A percentile compares a stretch with the other conserved stretches of the same genome.
These are phyloP conservation scores for Plectosphaerella plurivora DNA, from an alignment of 2,329 filamentous ascomycete species.

Conservation along the genomic window DNA sequence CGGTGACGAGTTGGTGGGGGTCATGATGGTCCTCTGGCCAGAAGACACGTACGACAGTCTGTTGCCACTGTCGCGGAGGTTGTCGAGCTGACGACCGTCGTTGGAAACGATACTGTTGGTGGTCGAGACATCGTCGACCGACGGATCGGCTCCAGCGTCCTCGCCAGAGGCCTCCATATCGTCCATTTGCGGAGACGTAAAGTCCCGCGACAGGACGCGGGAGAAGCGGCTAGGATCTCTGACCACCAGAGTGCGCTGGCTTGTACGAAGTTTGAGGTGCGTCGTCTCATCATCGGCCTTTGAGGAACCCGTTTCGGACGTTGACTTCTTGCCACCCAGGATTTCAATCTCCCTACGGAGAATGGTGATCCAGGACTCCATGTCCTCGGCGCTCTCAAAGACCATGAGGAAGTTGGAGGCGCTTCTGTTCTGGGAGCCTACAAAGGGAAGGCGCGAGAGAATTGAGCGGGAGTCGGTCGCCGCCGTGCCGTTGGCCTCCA, in stretches of 20 bases:
- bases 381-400: slow-evolving; percentile 66
- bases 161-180: slow-evolving; percentile 8
- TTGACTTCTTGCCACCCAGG: slow-evolving; percentile 61
- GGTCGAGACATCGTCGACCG: slow-evolving; percentile 47
- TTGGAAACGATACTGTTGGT: slow-evolving; percentile 54
- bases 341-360: slow-evolving; percentile 67
- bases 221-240: slow-evolving; percentile 44
- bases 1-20: slow-evolving; percentile 55
- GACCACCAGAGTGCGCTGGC: slow-evolving; percentile 42
- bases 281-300: slow-evolving; percentile 33
- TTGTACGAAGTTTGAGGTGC: slow-evolving; percentile 32
- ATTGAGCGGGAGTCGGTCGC: slow-evolving; percentile 54
- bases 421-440: slow-evolving; percentile 49
- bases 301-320: slow-evolving; percentile 55
- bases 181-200: slow-evolving; percentile 17
- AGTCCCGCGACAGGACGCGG: slow-evolving; percentile 29
- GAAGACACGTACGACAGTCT: slow-evolving; percentile 58
- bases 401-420: slow-evolving; percentile 67
- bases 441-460: slow-evolving; percentile 60
- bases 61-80: slow-evolving; percentile 49
- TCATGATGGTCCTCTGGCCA: slow-evolving; percentile 55
- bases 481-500: slow-evolving; percentile 52
- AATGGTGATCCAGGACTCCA: slow-evolving; percentile 70
- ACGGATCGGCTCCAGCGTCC: slow-evolving; percentile 18
- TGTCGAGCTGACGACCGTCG: slow-evolving; percentile 55